These are phyloP conservation scores for Phytophthora lateralis DNA, from an alignment of 352 stramenopile species.

Conservation along the genomic window DNA sequence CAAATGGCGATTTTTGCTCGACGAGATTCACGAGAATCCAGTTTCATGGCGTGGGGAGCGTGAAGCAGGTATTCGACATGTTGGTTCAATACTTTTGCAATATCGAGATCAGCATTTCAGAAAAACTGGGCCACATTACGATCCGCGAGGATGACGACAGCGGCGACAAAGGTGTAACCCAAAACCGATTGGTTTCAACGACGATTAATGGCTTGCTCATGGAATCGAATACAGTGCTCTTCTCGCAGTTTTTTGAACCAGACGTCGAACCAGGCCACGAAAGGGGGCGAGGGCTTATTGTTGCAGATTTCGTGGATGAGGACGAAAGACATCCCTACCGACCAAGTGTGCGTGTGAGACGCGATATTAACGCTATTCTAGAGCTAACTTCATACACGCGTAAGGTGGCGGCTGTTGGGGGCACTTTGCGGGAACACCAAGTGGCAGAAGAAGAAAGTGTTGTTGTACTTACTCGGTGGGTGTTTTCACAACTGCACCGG, in stretches of 20 bases:
- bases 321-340: slow-evolving; percentile 44
- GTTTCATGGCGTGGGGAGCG: slow-evolving; percentile 34
- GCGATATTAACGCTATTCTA: slow-evolving; percentile 41
- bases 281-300: slow-evolving; percentile 34
- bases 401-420: slow-evolving; percentile 17
- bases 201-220: slow-evolving; percentile 38
- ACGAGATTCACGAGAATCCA: slow-evolving; percentile 36
- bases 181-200: slow-evolving; percentile 43
- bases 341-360: slow-evolving; percentile 30
- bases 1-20: slow-evolving; percentile 36
- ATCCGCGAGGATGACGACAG: slow-evolving; percentile 47
- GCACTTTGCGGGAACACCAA: slow-evolving; percentile 2
- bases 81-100: slow-evolving; percentile 42
- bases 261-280: slow-evolving; percentile 11
- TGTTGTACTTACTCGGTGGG: slow-evolving; percentile 41
- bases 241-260: slow-evolving; percentile 37
- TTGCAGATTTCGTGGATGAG: slow-evolving; percentile 44
- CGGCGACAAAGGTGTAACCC: slow-evolving; percentile 28
- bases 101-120: slow-evolving; percentile 49
- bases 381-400: slow-evolving; percentile 36
- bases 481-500: slow-evolving; percentile 36
- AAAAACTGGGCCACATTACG: slow-evolving; percentile 42
- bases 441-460: slow-evolving; percentile 27
- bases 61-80: slow-evolving; percentile 45
- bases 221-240: slow-evolving; percentile 43